Evolutionary conservation across 129 eudicot genomes (phyloP).

Genomic region (Centella asiatica): DNA sequence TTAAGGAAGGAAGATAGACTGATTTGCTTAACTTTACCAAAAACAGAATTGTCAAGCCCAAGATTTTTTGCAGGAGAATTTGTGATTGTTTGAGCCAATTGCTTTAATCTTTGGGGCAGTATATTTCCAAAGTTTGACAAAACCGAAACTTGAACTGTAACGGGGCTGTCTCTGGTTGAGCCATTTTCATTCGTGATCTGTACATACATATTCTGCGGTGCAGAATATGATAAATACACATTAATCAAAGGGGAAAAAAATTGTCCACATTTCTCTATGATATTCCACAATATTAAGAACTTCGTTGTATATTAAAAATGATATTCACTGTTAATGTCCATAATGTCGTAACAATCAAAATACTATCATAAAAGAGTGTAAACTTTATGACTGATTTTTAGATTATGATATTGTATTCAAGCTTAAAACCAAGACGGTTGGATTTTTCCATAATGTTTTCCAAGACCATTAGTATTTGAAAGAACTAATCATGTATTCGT

Average conservation of each 20-base stretch:
- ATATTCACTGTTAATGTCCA: no score
- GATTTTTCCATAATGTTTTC: no score
- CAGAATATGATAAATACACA: not conserved
- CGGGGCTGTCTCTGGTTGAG: slow-evolving; percentile 65
- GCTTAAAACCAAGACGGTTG: no score
- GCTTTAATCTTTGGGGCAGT: slow-evolving; percentile 53
- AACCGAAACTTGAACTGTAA: slow-evolving; percentile 68
- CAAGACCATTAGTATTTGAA: no score
- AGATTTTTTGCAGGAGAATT: slow-evolving; percentile 56
- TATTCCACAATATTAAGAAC: no score
- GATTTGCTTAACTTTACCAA: slow-evolving; percentile 77
- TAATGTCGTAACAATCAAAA: no score
- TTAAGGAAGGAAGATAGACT: slow-evolving; percentile 59
- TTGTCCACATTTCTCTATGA: no score
- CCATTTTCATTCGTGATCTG: slow-evolving; percentile 63
- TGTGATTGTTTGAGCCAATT: slow-evolving; percentile 56
- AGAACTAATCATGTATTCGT: no score
- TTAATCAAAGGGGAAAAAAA: not conserved
- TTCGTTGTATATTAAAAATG: no score
- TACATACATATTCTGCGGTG: slow-evolving; percentile 45
- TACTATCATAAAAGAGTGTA: no score
- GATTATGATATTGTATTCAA: no score
- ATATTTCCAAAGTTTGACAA: slow-evolving; percentile 38
- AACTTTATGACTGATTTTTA: no score
- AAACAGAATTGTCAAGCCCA: slow-evolving; percentile 62